Base-by-base conservation (phyloP, 805 yeast genomes). In the Kodamaea hsintzibuensis region DNA sequence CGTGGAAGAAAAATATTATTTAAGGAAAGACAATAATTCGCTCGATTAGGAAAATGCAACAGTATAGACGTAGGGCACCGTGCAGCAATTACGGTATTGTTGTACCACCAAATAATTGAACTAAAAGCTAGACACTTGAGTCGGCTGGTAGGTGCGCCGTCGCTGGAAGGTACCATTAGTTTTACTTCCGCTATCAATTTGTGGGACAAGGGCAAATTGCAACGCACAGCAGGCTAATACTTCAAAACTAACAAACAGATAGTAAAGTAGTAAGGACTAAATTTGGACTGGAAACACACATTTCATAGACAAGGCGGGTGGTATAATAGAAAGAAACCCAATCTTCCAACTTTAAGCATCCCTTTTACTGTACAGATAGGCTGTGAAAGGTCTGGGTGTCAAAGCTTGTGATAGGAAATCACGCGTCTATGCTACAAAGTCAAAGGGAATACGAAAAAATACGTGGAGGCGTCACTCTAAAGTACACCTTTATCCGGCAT, bases 351-450 rank as follows among this genome's bases (percentile, higher is more conserved):
- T 22, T 22, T 22, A 22, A 22, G 25, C 35, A 30, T 30, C 35
- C 35, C 35, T 40, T 40, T 9, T 12, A 16, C 44, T 13, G 17
- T 4, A 40, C 44, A 3, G 3, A 14, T 14, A 3, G 25, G n/a
- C 6, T 39, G 17, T 7, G 19, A 7, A n/a, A 14, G n/a, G 17
- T 7, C 10, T 39, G 14, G 42, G 13, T 40, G 44, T 40, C 44
- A 40, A 40, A 40, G n/a, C 25, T 40, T n/a, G 44, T 40, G 44
- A 40, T 40, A 40, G 44, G 44, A 40, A 17, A 40, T 40, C 44
- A 40, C 44, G 44, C 44, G 44, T 40, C 44, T 9, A 40, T 13
- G 9, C 44, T 22, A 40, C 44, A 40, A 40, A 40, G 44, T 16
- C 44, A 25, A 40, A 40, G 44, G 25, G 18, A n/a, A 17, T 40